A percentile compares a stretch with the other conserved stretches of the same genome.
These are phyloP conservation scores for Davidsoniella neocaledoniae DNA, from an alignment of 2,329 filamentous ascomycete genomes.

Conservation along the genomic window DNA sequence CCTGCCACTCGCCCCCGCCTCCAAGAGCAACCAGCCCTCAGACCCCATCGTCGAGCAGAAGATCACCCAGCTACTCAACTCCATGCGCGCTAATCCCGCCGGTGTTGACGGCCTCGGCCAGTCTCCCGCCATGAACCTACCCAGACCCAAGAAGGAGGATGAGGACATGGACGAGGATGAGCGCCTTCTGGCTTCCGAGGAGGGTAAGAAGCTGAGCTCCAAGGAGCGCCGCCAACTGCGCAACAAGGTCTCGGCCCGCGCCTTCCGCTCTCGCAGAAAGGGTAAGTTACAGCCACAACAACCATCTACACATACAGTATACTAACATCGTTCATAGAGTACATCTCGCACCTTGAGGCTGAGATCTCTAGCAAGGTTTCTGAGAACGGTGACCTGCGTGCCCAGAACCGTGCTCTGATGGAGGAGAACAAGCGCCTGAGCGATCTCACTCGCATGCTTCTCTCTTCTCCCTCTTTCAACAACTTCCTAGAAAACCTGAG, in stretches of 20 bases:
- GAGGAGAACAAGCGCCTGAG: conserved; percentile 74
- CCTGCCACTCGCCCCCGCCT: conserved; percentile 27
- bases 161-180: conserved; percentile 99
- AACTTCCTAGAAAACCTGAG: conserved; percentile 60
- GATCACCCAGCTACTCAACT: conserved; percentile 80
- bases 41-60: conserved; percentile 76
- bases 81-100: conserved; percentile 60
- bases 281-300: conserved; percentile 40
- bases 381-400: conserved; percentile 65
- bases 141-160: conserved; percentile 75
- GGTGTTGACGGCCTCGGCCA: conserved; percentile 27
- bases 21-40: conserved; percentile 34
- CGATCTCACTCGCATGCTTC: conserved; percentile 64
- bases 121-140: conserved; percentile 38
- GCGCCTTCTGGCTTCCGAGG: conserved; percentile 80
- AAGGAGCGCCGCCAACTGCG: conserved; percentile 94
- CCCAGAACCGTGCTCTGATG: conserved; percentile 63
- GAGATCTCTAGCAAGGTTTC: conserved; percentile 73
- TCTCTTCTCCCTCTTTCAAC: conserved; percentile 67
- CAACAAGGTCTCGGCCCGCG: conserved; percentile 96
- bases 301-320: conserved; percentile 3
- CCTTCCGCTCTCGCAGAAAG: conserved; percentile 95
- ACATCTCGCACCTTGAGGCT: conserved; percentile 83
- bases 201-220: conserved; percentile 97
- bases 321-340: conserved; percentile 54